Evolutionary conservation across 1,284 basidiomycete genomes (phyloP).

Genomic region (Papiliotrema terrestris): DNA sequence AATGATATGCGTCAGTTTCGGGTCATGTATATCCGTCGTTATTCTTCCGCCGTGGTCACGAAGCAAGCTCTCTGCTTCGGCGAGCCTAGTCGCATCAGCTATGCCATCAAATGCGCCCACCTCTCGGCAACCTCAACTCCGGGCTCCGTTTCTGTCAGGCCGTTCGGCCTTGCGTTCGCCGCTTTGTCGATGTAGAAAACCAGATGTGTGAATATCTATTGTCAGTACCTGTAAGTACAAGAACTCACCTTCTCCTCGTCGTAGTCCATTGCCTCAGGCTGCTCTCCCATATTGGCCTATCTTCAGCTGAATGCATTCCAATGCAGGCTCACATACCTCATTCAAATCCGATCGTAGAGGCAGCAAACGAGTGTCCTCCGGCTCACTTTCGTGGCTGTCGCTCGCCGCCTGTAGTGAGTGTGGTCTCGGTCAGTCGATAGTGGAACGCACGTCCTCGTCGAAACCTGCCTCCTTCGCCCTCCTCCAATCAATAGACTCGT

Average conservation of each 20-base stretch:
- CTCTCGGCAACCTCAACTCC: conserved; percentile 53
- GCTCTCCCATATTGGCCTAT: conserved; percentile 61
- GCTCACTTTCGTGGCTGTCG: conserved; percentile 10
- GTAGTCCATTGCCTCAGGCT: conserved; percentile 63
- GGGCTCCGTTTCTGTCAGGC: conserved; percentile 56
- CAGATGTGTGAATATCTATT: conserved; percentile 64
- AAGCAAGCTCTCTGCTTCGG: conserved; percentile 56
- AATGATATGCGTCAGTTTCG: conserved; percentile 77
- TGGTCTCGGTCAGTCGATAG: too few relatives aligned
- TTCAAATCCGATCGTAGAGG: neutral
- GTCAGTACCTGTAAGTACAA: neutral
- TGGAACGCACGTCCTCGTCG: neutral
- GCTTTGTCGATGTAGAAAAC: conserved; percentile 84
- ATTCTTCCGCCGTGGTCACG: conserved; percentile 66
- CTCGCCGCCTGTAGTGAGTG: neutral
- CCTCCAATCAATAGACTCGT: neutral
- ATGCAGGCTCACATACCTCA: too few relatives aligned
- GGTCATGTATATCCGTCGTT: conserved; percentile 60
- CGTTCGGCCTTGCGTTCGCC: conserved; percentile 63
- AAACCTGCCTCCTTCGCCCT: neutral
- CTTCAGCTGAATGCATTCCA: neutral
- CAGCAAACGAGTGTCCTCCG: conserved; percentile 49
- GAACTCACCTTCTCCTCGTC: conserved; percentile 57
- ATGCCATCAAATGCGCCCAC: conserved; percentile 45
- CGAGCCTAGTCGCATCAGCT: conserved; percentile 57